These are phyloP conservation scores for Scolecobasidium constrictum DNA, from an alignment of 2,329 filamentous ascomycete species.

Conservation along the genomic window DNA sequence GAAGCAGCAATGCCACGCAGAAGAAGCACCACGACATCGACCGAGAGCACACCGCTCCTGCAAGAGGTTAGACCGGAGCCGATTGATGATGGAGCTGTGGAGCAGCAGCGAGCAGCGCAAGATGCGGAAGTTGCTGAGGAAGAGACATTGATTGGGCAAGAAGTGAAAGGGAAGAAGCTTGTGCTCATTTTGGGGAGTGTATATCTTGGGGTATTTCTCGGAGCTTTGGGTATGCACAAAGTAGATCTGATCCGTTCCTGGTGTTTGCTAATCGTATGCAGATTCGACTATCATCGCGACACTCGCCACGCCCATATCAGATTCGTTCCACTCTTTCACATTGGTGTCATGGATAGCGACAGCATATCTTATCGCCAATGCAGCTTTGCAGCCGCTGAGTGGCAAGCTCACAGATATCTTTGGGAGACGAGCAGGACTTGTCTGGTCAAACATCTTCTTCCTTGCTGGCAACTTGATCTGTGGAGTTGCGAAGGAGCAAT, in stretches of 20 bases:
- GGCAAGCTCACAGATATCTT: constrained; percentile 76
- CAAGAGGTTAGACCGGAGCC: constrained; percentile 7
- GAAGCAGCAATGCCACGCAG: too few relatives aligned
- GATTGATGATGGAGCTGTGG: constrained; percentile 5
- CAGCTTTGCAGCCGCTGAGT: constrained; percentile 61
- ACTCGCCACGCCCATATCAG: constrained; percentile 71
- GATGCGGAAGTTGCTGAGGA: not conserved
- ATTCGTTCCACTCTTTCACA: constrained; percentile 69
- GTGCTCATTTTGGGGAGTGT: constrained; percentile 37
- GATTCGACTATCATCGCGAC: constrained; percentile 82
- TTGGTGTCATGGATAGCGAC: constrained; percentile 69
- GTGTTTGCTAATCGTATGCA: constrained; percentile 13
- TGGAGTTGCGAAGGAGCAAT: constrained; percentile 52
- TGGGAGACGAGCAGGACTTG: constrained; percentile 53
- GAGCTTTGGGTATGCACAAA: constrained; percentile 35
- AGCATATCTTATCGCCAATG: constrained; percentile 61
- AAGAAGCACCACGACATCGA: too few relatives aligned
- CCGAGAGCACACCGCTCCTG: constrained; percentile 3
- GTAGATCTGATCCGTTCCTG: not conserved
- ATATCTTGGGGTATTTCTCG: constrained; percentile 45
- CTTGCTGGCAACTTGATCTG: constrained; percentile 53
- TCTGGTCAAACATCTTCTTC: constrained; percentile 55
- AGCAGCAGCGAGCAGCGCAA: constrained; percentile 6
- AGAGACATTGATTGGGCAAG: constrained; percentile 17
- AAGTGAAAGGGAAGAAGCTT: constrained; percentile 35